Percentiles rank a stretch among this genome's conserved stretches.
Evolutionary conservation across 2,329 filamentous ascomycete species (phyloP).

Genomic region (Trichoderma arundinaceum): DNA sequence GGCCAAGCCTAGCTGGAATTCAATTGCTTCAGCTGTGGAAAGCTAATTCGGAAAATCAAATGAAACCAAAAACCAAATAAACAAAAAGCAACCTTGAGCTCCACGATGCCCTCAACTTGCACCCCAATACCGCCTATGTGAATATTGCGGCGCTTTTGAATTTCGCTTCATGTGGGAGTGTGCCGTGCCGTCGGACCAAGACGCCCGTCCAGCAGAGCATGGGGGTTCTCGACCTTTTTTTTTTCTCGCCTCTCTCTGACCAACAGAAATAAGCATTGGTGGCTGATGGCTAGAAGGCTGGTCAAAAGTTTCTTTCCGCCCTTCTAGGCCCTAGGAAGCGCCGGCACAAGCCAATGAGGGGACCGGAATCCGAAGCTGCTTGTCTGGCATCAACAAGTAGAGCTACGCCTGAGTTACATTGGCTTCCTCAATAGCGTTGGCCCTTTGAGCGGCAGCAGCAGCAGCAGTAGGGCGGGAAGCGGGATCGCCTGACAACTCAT

Average conservation of each 20-base stretch:
- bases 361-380: background rate
- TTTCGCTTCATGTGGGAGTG: constrained; percentile 1
- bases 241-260: background rate
- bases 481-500: constrained; percentile 1
- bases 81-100: background rate
- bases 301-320: constrained; percentile 23
- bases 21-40: background rate
- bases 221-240: background rate
- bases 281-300: background rate
- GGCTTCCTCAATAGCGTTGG: background rate
- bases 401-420: background rate
- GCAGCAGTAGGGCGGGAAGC: background rate
- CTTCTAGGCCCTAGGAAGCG: constrained; percentile 21
- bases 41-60: background rate
- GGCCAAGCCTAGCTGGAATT: constrained; percentile 1
- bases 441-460: too few species aligned
- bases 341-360: constrained; percentile 9
- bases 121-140: constrained; percentile 16
- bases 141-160: constrained; percentile 2
- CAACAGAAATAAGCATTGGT: background rate
- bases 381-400: background rate
- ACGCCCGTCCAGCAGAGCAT: background rate
- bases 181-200: constrained; percentile 23
- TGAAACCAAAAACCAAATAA: background rate
- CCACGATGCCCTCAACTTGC: background rate